Evolutionary conservation across 345 rosid genomes (phyloP).

Genomic region (Eucalyptus brandiana): DNA sequence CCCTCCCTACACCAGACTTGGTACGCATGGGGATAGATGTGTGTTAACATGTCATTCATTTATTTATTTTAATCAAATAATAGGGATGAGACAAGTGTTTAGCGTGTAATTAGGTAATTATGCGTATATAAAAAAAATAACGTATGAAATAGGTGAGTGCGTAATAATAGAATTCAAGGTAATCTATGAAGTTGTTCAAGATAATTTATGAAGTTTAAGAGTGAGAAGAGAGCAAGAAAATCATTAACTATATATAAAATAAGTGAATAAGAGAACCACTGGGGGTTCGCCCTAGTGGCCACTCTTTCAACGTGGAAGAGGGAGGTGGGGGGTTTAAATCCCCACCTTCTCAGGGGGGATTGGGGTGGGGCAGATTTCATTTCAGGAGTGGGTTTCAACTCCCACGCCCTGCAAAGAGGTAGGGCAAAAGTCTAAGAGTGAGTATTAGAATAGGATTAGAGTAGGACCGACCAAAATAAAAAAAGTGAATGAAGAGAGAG

Average conservation of each 20-base stretch:
- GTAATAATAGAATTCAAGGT: neutral
- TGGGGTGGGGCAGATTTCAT: no score
- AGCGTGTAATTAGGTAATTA: neutral
- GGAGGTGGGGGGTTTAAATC: no score
- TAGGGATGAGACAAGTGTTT: neutral
- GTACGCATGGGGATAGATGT: neutral
- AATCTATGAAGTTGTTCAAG: neutral
- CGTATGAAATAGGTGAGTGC: neutral
- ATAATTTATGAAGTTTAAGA: neutral
- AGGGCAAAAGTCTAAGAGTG: no score
- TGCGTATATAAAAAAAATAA: neutral
- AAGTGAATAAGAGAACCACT: neutral
- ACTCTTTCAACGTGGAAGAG: no score
- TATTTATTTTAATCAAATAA: no score
- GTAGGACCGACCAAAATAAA: no score
- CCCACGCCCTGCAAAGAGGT: no score
- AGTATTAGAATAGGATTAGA: no score
- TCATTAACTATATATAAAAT: neutral
- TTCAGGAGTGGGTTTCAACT: no score
- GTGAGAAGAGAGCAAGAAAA: neutral
- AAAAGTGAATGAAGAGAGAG: neutral
- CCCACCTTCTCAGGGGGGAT: no score
- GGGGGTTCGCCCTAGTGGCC: no score
- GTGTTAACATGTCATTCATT: neutral
- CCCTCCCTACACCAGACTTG: neutral